Evolutionary conservation across 176 grass and related monocot genomes (phyloP).

Genomic region (Sorghum bicolor): DNA sequence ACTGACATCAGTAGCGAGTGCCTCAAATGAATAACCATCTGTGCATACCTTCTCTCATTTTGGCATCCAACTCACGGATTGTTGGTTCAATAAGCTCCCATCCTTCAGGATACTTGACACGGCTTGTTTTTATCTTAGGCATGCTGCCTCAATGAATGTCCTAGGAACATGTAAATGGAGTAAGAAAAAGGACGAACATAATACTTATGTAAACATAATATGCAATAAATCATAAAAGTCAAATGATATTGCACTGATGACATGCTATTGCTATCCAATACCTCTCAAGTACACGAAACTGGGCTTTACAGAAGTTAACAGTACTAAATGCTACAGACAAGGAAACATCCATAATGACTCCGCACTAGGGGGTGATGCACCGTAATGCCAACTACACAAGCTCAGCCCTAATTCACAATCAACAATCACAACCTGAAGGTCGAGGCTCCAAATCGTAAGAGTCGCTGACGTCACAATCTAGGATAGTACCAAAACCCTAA

Average conservation of each 20-base stretch:
- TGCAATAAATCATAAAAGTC: not conserved
- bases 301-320: not conserved
- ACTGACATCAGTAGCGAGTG: not conserved
- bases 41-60: constrained; percentile 80
- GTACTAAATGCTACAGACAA: not conserved
- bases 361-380: too few species aligned
- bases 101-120: constrained; percentile 80
- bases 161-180: not conserved
- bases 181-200: not conserved
- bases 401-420: not conserved
- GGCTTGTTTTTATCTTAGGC: constrained; percentile 88
- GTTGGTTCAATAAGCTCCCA: constrained; percentile 93
- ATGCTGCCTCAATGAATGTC: constrained; percentile 24
- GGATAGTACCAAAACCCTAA: too few species aligned
- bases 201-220: not conserved
- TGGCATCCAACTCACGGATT: constrained; percentile 75
- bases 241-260: not conserved
- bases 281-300: not conserved
- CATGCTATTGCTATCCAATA: not conserved
- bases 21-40: not conserved
- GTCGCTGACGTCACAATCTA: not conserved
- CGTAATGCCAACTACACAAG: not conserved
- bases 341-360: not conserved
- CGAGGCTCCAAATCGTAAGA: not conserved
- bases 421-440: not conserved